Evolutionary conservation across 2,329 filamentous ascomycete species (phyloP).

Genomic region (Penicillium oxalicum): DNA sequence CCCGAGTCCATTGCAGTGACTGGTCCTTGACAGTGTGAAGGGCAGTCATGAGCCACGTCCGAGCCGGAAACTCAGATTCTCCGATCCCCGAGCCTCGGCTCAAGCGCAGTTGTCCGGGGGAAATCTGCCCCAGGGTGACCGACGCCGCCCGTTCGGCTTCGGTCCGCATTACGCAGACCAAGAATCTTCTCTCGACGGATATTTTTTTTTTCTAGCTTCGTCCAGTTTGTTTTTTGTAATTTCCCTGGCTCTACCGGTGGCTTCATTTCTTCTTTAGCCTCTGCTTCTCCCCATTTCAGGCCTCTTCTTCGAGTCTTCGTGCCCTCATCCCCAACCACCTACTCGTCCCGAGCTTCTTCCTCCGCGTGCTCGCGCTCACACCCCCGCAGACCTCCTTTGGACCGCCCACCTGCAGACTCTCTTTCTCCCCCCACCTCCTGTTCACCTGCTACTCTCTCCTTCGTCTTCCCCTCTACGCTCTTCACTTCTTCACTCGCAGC

Average conservation of each 20-base stretch:
- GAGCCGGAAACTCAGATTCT: slow-evolving; percentile 12
- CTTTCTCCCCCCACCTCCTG: slow-evolving; percentile 5
- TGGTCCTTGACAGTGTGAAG: no score
- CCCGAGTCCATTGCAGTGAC: no score
- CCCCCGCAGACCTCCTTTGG: no score
- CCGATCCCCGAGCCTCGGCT: slow-evolving; percentile 20
- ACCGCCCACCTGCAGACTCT: background rate
- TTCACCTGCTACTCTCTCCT: slow-evolving; percentile 1
- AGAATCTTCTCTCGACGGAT: background rate
- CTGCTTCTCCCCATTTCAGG: no score
- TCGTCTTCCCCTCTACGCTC: slow-evolving; percentile 1
- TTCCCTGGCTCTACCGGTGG: background rate
- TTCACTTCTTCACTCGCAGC: slow-evolving; percentile 3
- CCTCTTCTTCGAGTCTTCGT: no score
- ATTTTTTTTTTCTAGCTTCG: no score
- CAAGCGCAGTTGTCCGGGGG: slow-evolving; percentile 15
- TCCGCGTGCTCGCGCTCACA: background rate
- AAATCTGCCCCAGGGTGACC: background rate
- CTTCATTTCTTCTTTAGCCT: no score
- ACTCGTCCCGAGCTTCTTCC: background rate
- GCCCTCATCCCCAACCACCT: no score
- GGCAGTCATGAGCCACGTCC: background rate
- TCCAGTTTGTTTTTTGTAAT: slow-evolving; percentile 1
- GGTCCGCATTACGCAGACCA: slow-evolving; percentile 10
- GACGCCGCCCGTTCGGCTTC: slow-evolving; percentile 15